Evolutionary conservation across 2,329 filamentous ascomycete genomes (phyloP).

Genomic region (Alternaria novae-zelandiae): DNA sequence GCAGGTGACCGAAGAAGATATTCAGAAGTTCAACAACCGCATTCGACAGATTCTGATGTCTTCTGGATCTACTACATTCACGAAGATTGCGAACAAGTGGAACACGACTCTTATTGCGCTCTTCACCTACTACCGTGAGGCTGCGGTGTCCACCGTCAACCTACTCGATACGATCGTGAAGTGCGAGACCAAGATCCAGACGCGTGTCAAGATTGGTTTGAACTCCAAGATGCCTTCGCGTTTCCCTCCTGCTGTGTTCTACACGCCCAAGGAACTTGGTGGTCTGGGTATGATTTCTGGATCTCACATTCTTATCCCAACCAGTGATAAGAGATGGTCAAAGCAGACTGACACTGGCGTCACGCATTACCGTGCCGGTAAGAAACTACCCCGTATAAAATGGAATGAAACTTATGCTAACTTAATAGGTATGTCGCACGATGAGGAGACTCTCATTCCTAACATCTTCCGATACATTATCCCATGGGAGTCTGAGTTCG

Average conservation of each 20-base stretch:
- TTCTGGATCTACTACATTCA: conserved; percentile 98
- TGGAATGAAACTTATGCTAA: background rate
- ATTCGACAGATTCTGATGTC: conserved; percentile 99
- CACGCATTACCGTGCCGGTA: conserved; percentile 90
- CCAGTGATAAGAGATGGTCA: conserved; percentile 97
- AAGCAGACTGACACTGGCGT: conserved; percentile 98
- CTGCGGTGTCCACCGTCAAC: conserved; percentile 92
- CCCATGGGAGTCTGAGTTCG: conserved; percentile 98
- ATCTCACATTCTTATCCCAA: conserved; percentile 95
- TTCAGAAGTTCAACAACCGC: conserved; percentile 98
- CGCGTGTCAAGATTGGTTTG: conserved; percentile 95
- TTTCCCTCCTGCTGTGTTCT: conserved; percentile 98
- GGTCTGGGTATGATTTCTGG: conserved; percentile 99
- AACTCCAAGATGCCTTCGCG: conserved; percentile 99
- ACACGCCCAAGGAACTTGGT: conserved; percentile 96
- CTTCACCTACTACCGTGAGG: conserved; percentile 98
- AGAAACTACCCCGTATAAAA: background rate
- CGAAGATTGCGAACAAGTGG: conserved; percentile 99
- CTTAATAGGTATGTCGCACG: conserved; percentile 77
- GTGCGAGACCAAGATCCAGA: conserved; percentile 99
- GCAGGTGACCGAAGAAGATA: conserved; percentile 96
- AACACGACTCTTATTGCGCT: conserved; percentile 96
- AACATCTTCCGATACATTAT: conserved; percentile 99
- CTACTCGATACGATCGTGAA: conserved; percentile 98
- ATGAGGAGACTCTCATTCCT: conserved; percentile 95